Base-by-base conservation (phyloP, 371 early-diverging fungal genomes). In the Rhizopus sp. region DNA sequence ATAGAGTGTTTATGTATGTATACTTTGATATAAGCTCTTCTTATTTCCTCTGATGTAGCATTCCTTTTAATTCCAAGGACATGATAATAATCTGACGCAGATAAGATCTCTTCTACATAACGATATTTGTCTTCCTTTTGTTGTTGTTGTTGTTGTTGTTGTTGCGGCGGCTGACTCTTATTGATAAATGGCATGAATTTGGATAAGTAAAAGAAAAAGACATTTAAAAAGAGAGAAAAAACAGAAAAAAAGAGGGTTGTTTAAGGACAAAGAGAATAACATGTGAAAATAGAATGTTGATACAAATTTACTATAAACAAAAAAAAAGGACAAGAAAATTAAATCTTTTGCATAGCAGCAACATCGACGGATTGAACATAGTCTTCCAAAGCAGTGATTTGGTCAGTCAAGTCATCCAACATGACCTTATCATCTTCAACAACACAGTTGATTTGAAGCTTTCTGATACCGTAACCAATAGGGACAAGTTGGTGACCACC, bases 311-410 rank as follows among this genome's bases (percentile, higher is more conserved):
- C 23, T 23, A 23, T 23, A 23, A 23, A 23, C 23, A 23, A 23
- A 23, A 23, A 23, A 23, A 23, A 23, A n/a, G n/a, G n/a, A n/a
- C n/a, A 23, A 23, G 23, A 23, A 23, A 23, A 7, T 93, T 93
- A 95, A 81, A 95, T 84, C 89, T 95, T 95, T 81, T 90, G 89
- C 90, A 95, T 93, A 50, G 94, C 82, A 72, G 86, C 90, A 73
- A 95, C 79, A 75, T 97, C 97, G 66, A 95, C 92, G 68, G 93
- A 92, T 84, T 97, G 97, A 68, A 94, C 90, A 64, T 79, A 83
- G 75, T 95, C 96, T 75, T 91, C 94, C 58, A 88, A 82, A 38
- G 68, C 89, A 29, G 60, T 59, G 72, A 97, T 94, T 68, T 82
- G 50, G 49, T 95, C 96, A 51, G 72, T 70, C 60, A 97, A 84